Evolutionary conservation across 2,329 filamentous ascomycete genomes (phyloP), one percentile per base, ranked within the genome.

Genomic region (Fusarium nematophilum): DNA sequence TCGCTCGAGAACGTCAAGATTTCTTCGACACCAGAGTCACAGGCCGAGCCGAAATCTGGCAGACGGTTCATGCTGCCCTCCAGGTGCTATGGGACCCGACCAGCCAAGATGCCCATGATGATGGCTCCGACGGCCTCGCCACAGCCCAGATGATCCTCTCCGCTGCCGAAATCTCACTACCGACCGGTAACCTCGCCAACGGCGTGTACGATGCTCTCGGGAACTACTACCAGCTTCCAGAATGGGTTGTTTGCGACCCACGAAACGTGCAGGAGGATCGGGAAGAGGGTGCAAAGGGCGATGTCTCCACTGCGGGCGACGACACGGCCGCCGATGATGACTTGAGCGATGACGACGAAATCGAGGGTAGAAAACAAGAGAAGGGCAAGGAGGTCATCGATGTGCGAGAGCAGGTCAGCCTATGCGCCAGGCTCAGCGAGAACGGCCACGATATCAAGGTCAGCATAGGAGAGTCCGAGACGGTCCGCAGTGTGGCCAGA

Each of bases 21-120:
- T 97, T 96, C 80, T 98, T 96, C 75, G 93, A 97, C 58, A 97
- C 93, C 2, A 82, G 92, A 39, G 91, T 96, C 13, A 90, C 90
- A 0, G 92, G 92, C 3, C 83, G 86, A 4, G 70, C 83, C 5
- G 91, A 97, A 74, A 84, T 95, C 21, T 98, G 94, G 94, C 86
- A 86, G 65, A 89, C 91, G 1, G 75, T 97, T 11, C 83, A 83
- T 38, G 79, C 86, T 1, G 90, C 88, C 0, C 81, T 92, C 14
- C 84, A 90, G 57, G 78, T 91, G 6, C 73, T 97, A 58, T 89
- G 89, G 78, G 81, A 82, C 9, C 79, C 82, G 1, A 81, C 85
- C 18, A 59, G 55, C 5, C 68, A 72, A n/a, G 69, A 72, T 37
- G 67, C 67, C 8, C 74, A 75, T 18, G 68, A 76, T 3, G 77